phyloP scores from a whole-genome alignment of 345 rosid species.

The Salix viminalis region DNA sequence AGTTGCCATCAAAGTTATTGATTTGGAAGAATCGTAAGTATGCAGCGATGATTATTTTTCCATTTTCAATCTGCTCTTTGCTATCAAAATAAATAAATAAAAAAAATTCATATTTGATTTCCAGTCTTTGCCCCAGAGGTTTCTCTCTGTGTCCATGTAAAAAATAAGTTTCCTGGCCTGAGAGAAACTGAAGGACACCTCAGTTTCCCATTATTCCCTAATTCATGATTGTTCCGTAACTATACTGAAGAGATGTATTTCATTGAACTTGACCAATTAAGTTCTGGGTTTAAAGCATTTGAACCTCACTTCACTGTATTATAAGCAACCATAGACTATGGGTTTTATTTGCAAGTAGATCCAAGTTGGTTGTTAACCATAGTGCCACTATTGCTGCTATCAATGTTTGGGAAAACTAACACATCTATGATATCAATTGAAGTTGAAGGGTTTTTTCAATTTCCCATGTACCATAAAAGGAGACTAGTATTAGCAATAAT shows the following conservation, averaged over 20 bases:
- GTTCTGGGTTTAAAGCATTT: neutral
- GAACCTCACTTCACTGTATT: neutral
- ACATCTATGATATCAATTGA: neutral
- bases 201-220: neutral
- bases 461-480: neutral
- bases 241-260: neutral
- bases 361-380: neutral
- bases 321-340: neutral
- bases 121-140: neutral
- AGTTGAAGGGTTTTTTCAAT: neutral
- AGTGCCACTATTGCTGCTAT: neutral
- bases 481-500: neutral
- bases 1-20: slow-evolving; percentile 98
- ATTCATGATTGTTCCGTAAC: neutral
- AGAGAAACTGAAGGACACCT: neutral
- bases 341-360: neutral
- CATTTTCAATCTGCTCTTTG: neutral
- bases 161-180: neutral
- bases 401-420: neutral
- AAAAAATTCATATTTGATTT: neutral
- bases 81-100: neutral
- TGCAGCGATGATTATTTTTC: slow-evolving; percentile 3
- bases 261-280: neutral
- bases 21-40: slow-evolving; percentile 98
- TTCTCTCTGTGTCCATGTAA: neutral